Percentiles rank a stretch among this genome's conserved stretches.
Conservation (phyloP, 257 asterid genomes). For the Solanum appendiculatum region DNA sequence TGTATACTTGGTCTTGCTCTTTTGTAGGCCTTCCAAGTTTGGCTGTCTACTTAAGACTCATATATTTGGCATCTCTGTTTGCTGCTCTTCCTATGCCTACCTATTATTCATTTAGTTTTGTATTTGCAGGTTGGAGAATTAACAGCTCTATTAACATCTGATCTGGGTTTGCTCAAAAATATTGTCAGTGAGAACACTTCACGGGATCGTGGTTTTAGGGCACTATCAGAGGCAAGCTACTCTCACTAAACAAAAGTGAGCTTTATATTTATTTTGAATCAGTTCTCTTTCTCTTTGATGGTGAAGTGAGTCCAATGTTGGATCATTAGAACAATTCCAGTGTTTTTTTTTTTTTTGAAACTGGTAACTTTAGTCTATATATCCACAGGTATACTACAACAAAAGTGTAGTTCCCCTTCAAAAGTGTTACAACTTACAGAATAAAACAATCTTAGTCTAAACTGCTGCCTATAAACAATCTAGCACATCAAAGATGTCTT, state of each 20-base stretch:
- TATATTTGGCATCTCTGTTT: neutral
- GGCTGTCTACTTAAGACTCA: neutral
- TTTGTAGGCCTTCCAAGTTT: neutral
- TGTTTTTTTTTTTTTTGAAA: no score
- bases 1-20: neutral
- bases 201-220: conserved; percentile 98
- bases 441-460: no score
- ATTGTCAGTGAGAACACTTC: conserved; percentile 86
- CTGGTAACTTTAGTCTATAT: no score
- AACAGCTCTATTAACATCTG: conserved; percentile 80
- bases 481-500: no score
- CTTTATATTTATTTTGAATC: conserved; percentile 31
- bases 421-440: no score
- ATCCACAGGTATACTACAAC: no score
- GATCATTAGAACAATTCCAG: neutral
- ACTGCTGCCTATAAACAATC: no score
- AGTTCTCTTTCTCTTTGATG: conserved; percentile 1
- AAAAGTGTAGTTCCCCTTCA: no score
- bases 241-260: conserved; percentile 61
- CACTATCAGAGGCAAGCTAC: conserved; percentile 98
- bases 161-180: conserved; percentile 81
- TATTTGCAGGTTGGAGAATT: conserved; percentile 82
- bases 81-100: neutral
- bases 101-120: neutral
- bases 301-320: neutral